Evolutionary conservation across 2,329 filamentous ascomycete species (phyloP).

Genomic region (Talaromyces sp.): DNA sequence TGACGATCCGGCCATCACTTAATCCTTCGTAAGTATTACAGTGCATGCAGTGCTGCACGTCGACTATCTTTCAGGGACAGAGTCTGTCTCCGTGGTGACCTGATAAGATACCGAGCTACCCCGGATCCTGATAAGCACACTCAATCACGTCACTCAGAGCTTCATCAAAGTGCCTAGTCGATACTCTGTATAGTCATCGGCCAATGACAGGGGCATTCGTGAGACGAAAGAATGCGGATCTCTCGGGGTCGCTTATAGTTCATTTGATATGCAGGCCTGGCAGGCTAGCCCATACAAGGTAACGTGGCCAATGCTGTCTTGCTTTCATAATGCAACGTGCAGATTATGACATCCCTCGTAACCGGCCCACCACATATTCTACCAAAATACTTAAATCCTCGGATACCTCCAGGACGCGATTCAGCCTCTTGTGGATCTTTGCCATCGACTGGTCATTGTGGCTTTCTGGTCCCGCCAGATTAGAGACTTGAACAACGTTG

Average conservation of each 20-base stretch:
- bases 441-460: slow-evolving; percentile 21
- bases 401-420: slow-evolving; percentile 40
- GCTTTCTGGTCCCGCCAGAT: slow-evolving; percentile 25
- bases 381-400: slow-evolving; percentile 45
- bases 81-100: background rate
- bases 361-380: slow-evolving; percentile 42
- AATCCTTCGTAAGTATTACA: background rate
- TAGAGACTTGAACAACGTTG: slow-evolving; percentile 37
- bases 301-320: slow-evolving; percentile 2
- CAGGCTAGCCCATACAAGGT: background rate
- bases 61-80: background rate
- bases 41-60: background rate
- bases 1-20: background rate
- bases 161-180: background rate
- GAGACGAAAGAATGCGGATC: slow-evolving; percentile 2
- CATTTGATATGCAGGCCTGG: background rate
- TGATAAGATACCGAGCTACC: slow-evolving; percentile 4
- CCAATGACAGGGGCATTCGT: background rate
- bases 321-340: background rate
- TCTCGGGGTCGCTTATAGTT: background rate
- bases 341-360: slow-evolving; percentile 23
- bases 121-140: slow-evolving; percentile 8
- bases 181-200: background rate
- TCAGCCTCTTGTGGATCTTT: slow-evolving; percentile 27
- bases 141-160: background rate